phyloP scores from a whole-genome alignment of 805 yeast species.

The Wickerhamiella sergipiensis region DNA sequence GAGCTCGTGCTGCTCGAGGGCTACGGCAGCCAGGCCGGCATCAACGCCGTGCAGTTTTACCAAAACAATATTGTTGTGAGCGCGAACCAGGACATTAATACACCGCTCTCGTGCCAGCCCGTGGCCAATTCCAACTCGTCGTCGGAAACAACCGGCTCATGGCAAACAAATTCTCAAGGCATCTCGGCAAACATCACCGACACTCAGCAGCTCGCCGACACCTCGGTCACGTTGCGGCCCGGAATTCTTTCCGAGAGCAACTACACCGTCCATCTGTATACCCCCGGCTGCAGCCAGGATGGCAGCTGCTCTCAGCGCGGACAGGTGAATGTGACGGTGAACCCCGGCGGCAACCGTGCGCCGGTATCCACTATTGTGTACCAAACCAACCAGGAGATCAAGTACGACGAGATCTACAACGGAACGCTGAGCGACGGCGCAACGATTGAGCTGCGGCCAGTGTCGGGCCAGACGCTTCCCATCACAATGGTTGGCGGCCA shows the following conservation, averaged over 20 bases:
- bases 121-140: constrained; percentile 21
- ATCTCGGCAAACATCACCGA: constrained; percentile 21
- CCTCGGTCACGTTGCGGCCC: constrained; percentile 45
- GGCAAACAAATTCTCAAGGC: constrained; percentile 15
- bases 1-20: constrained; percentile 51
- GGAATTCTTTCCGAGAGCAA: constrained; percentile 60
- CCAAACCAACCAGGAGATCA: constrained; percentile 68
- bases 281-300: constrained; percentile 76
- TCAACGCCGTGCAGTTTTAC: constrained; percentile 61
- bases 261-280: constrained; percentile 57
- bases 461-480: constrained; percentile 19
- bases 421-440: constrained; percentile 47
- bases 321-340: constrained; percentile 60
- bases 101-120: constrained; percentile 41
- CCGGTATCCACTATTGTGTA: constrained; percentile 38
- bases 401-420: constrained; percentile 62
- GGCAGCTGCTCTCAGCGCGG: constrained; percentile 59
- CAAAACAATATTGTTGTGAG: constrained; percentile 44
- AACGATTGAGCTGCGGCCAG: constrained; percentile 23
- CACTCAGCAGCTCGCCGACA: constrained; percentile 20
- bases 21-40: constrained; percentile 55
- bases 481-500: constrained; percentile 61
- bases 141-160: constrained; percentile 22
- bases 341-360: constrained; percentile 31
- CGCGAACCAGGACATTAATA: constrained; percentile 64